Conservation (phyloP, 2,329 filamentous ascomycete species). For the Neocatenulostroma microsporum region DNA sequence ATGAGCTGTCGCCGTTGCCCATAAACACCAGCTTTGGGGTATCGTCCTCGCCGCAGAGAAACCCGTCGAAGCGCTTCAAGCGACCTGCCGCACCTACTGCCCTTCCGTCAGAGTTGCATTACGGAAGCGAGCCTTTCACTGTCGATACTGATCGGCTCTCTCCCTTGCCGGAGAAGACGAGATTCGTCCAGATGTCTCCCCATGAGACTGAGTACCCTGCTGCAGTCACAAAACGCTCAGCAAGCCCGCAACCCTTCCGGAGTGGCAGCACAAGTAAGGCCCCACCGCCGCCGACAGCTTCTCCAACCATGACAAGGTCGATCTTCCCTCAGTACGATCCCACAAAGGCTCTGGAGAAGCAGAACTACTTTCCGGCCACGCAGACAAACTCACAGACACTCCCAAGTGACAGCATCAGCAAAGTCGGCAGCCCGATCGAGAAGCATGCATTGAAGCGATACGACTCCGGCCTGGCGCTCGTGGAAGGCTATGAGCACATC, state of each 20-base stretch:
- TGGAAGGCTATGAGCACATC: slow-evolving; percentile 26
- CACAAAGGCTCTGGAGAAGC: slow-evolving; percentile 55
- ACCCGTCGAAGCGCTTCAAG: slow-evolving; percentile 11
- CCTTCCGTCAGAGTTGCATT: not conserved
- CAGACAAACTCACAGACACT: slow-evolving; percentile 55
- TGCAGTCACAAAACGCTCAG: not conserved
- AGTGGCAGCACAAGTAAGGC: not conserved
- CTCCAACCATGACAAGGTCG: slow-evolving; percentile 50
- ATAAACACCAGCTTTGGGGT: slow-evolving; percentile 18
- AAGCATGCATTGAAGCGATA: slow-evolving; percentile 13
- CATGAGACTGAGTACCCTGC: slow-evolving; percentile 1
- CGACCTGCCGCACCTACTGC: not conserved
- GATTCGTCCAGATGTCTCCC: slow-evolving; percentile 10
- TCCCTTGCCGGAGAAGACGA: slow-evolving; percentile 19
- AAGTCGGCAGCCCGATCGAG: slow-evolving; percentile 37
- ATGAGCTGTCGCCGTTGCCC: slow-evolving; percentile 21
- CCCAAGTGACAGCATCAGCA: slow-evolving; percentile 57
- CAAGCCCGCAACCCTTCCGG: slow-evolving; percentile 1
- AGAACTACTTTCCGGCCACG: slow-evolving; percentile 59
- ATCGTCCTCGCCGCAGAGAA: slow-evolving; percentile 11
- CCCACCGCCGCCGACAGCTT: slow-evolving; percentile 14
- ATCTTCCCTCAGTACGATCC: slow-evolving; percentile 73
- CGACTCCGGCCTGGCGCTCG: slow-evolving; percentile 23
- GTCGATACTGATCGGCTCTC: slow-evolving; percentile 16
- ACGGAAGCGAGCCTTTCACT: too few species aligned